These are phyloP conservation scores for Phytophthora pseudosyringae DNA, from an alignment of 352 stramenopile genomes.

Conservation along the genomic window DNA sequence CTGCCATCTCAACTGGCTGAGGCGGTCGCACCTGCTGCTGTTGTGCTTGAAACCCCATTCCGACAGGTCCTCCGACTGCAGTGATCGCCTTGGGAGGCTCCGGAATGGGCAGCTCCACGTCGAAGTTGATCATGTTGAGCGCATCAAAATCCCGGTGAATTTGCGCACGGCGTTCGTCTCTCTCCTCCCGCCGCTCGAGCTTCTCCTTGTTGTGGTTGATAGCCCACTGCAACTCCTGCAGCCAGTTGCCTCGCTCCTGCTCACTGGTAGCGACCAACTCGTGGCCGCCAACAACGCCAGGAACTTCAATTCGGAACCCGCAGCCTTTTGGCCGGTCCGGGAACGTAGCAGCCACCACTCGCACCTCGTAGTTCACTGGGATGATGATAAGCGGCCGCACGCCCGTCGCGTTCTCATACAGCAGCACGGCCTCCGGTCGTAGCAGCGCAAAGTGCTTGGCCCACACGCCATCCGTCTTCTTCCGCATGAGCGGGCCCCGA, in stretches of 20 bases:
- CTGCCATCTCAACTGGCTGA: conserved; percentile 36
- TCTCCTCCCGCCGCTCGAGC: conserved; percentile 41
- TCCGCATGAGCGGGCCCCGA: conserved; percentile 66
- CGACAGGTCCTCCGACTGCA: background rate
- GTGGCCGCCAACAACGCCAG: conserved; percentile 63
- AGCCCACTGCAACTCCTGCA: conserved; percentile 78
- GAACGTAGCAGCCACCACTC: conserved; percentile 52
- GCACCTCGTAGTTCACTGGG: conserved; percentile 68
- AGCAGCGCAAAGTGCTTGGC: conserved; percentile 74
- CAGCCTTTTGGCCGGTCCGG: conserved; percentile 55
- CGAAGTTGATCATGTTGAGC: conserved; percentile 86
- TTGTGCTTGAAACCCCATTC: conserved; percentile 7
- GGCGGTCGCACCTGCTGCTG: conserved; percentile 46
- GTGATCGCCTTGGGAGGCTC: conserved; percentile 4
- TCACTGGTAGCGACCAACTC: conserved; percentile 64
- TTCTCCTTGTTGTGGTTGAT: conserved; percentile 58
- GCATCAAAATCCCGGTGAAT: conserved; percentile 71
- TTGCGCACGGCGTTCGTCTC: conserved; percentile 54
- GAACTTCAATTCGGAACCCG: conserved; percentile 71
- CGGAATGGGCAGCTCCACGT: conserved; percentile 38
- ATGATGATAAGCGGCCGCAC: conserved; percentile 79
- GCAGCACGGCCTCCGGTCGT: conserved; percentile 69
- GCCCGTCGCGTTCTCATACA: conserved; percentile 68
- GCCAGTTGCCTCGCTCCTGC: conserved; percentile 78
- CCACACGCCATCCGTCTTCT: conserved; percentile 76